Evolutionary conservation across 2,329 filamentous ascomycete genomes (phyloP).

Genomic region (Verticillium albo-atrum): DNA sequence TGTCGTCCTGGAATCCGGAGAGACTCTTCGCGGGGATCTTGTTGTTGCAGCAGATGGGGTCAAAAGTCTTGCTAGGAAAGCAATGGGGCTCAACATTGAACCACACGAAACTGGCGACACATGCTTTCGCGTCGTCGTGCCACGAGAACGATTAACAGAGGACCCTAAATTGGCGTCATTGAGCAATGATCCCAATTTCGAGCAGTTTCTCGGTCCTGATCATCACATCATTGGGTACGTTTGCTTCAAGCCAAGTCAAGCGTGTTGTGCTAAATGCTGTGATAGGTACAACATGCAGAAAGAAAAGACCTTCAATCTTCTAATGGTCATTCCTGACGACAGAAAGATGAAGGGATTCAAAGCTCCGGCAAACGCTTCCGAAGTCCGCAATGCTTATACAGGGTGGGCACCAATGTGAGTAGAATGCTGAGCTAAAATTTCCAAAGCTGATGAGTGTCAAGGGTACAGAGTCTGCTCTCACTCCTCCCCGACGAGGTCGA

Average conservation of each 20-base stretch:
- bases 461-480: slow-evolving; percentile 3
- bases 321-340: slow-evolving; percentile 10
- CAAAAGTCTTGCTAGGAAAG: neutral
- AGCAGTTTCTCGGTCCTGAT: slow-evolving; percentile 8
- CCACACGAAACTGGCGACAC: neutral
- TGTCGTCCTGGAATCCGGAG: slow-evolving; percentile 2
- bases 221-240: neutral
- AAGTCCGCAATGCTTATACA: slow-evolving; percentile 5
- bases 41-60: slow-evolving; percentile 7
- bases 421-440: neutral
- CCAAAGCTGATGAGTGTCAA: neutral
- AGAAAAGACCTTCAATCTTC: slow-evolving; percentile 7
- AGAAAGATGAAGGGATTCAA: slow-evolving; percentile 8
- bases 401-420: slow-evolving; percentile 6
- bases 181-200: slow-evolving; percentile 7
- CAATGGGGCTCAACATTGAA: slow-evolving; percentile 5
- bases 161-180: slow-evolving; percentile 4
- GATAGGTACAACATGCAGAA: slow-evolving; percentile 9
- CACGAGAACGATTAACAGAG: neutral
- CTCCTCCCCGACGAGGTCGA: slow-evolving; percentile 2
- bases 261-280: no score
- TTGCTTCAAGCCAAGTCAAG: neutral
- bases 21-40: neutral
- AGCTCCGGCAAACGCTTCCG: slow-evolving; percentile 3
- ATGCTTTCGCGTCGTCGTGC: slow-evolving; percentile 6